A percentile compares a stretch with the other conserved stretches of the same genome.
Conservation (phyloP, 75 land plant species). For the Chamaecyparis obtusa region DNA sequence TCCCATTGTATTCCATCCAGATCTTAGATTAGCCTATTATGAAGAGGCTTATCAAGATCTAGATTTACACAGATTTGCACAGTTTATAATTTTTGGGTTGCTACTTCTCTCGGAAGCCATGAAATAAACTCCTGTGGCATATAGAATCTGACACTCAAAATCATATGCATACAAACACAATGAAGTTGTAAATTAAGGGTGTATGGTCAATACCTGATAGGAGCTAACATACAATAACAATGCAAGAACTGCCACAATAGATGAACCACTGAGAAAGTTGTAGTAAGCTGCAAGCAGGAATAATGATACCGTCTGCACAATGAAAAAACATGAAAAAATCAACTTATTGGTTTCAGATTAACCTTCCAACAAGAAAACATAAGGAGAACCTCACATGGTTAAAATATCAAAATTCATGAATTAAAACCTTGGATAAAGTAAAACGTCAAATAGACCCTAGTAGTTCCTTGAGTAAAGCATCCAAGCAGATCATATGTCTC, state of each 20-base stretch:
- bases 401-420: not conserved
- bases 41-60: too few relatives aligned
- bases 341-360: not conserved
- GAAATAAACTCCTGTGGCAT: not conserved
- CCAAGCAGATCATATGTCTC: not conserved
- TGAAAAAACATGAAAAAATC: slow-evolving; percentile 6
- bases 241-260: slow-evolving; percentile 75
- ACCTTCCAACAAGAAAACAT: not conserved
- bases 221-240: slow-evolving; percentile 83
- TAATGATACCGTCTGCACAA: slow-evolving; percentile 58
- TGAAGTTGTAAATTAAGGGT: not conserved
- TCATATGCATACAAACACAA: not conserved
- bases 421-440: not conserved
- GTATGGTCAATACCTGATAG: slow-evolving; percentile 58
- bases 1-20: too few relatives aligned
- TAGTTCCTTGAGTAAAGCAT: not conserved
- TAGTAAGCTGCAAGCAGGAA: slow-evolving; percentile 78
- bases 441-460: not conserved
- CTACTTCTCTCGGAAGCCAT: too few relatives aligned
- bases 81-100: too few relatives aligned
- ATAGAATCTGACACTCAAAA: not conserved
- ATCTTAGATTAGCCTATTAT: too few relatives aligned
- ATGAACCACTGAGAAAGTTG: slow-evolving; percentile 45
- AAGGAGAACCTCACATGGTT: not conserved
- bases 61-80: too few relatives aligned